phyloP scores from a whole-genome alignment of 108 stramenopile genomes.

The Pseudonitzschia multistriata region DNA sequence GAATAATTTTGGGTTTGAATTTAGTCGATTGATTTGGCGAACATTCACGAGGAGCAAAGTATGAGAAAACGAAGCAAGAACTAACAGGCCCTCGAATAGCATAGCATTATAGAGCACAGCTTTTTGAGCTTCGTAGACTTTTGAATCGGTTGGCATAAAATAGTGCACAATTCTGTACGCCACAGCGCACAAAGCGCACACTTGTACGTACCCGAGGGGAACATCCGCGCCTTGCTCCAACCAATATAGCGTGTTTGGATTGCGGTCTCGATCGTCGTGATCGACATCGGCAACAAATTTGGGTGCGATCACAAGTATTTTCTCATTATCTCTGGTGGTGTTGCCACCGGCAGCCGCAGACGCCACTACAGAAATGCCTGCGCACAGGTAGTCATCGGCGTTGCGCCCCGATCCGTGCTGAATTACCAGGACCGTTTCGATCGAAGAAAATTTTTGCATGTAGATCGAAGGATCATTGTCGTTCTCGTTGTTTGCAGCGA shows the following conservation, averaged over 20 bases:
- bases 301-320: constrained; percentile 63
- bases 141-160: too few relatives aligned
- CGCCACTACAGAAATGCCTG: constrained; percentile 43
- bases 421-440: constrained; percentile 39
- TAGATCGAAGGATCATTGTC: neutral
- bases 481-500: neutral
- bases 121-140: too few relatives aligned
- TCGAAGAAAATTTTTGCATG: neutral
- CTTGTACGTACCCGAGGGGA: constrained; percentile 33
- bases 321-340: constrained; percentile 14
- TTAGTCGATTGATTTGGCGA: too few relatives aligned
- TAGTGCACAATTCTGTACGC: too few relatives aligned
- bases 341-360: neutral
- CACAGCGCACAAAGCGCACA: too few relatives aligned
- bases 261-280: constrained; percentile 30
- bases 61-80: too few relatives aligned
- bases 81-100: too few relatives aligned
- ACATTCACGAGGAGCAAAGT: too few relatives aligned
- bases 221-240: constrained; percentile 26
- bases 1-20: too few relatives aligned
- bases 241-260: constrained; percentile 51
- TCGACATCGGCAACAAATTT: constrained; percentile 51
- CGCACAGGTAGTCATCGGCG: constrained; percentile 70
- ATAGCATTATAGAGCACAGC: too few relatives aligned
- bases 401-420: constrained; percentile 76